These are phyloP conservation scores for Sclerospora graminicola DNA, from an alignment of 352 stramenopile species.

Conservation along the genomic window DNA sequence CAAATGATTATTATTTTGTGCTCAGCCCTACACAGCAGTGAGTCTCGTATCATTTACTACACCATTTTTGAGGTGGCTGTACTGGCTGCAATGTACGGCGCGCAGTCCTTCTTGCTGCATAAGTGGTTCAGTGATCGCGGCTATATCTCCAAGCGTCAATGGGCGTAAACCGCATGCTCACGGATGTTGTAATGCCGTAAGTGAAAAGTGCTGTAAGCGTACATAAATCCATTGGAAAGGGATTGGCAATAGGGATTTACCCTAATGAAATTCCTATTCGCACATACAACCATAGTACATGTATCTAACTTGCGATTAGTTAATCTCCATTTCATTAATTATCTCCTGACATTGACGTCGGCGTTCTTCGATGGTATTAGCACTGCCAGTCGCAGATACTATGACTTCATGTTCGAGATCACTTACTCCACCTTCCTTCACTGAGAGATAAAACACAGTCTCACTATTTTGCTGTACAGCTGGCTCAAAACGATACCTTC, in stretches of 20 bases:
- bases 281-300: neutral
- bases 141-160: conserved; percentile 59
- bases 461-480: neutral
- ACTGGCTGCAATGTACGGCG: conserved; percentile 59
- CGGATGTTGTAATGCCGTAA: conserved; percentile 2
- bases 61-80: conserved; percentile 57
- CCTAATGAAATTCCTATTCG: conserved; percentile 2
- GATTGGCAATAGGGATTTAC: conserved; percentile 15
- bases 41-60: conserved; percentile 70
- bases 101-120: conserved; percentile 68
- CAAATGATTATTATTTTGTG: neutral
- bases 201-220: neutral
- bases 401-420: conserved; percentile 10
- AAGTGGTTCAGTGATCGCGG: conserved; percentile 80
- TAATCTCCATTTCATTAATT: conserved; percentile 25
- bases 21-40: conserved; percentile 65
- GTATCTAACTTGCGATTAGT: neutral
- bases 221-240: conserved; percentile 5
- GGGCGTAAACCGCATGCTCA: conserved; percentile 27
- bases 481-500: conserved; percentile 35
- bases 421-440: conserved; percentile 7
- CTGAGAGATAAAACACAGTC: conserved; percentile 21
- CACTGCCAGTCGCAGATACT: conserved; percentile 12
- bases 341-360: conserved; percentile 19
- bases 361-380: conserved; percentile 5